phyloP scores from a whole-genome alignment of 1,284 basidiomycete genomes.

The Neonothopanus nambi region DNA sequence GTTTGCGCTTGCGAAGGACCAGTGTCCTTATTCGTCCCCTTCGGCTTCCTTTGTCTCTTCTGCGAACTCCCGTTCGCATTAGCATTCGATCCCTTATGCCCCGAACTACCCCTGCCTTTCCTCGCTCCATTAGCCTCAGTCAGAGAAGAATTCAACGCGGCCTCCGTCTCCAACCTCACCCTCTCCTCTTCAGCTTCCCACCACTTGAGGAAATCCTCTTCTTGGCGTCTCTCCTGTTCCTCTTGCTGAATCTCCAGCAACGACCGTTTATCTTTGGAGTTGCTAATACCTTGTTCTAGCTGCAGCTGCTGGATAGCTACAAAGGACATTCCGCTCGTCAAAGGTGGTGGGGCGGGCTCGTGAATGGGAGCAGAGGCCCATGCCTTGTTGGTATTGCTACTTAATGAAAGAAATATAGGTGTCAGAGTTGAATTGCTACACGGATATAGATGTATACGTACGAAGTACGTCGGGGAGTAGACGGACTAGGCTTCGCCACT shows the following conservation, averaged over 20 bases:
- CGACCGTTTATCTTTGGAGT: conserved; percentile 56
- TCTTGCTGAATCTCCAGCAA: conserved; percentile 86
- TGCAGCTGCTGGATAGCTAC: conserved; percentile 83
- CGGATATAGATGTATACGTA: conserved; percentile 36
- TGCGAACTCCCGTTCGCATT: no score
- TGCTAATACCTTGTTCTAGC: conserved; percentile 46
- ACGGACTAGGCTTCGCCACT: conserved; percentile 22
- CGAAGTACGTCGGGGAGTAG: conserved; percentile 26
- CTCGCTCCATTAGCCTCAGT: no score
- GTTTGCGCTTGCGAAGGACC: background rate
- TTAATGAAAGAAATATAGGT: conserved; percentile 16
- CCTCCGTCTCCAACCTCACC: conserved; percentile 46
- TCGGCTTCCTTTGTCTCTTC: background rate
- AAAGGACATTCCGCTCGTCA: conserved; percentile 56
- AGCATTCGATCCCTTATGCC: no score
- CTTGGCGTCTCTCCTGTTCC: conserved; percentile 64
- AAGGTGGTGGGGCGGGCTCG: conserved; percentile 35
- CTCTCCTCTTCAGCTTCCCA: conserved; percentile 83
- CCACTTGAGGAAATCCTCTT: conserved; percentile 83
- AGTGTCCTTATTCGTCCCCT: background rate
- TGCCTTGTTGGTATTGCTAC: conserved; percentile 45
- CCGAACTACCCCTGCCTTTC: no score
- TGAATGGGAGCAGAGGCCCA: conserved; percentile 59
- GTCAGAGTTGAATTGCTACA: conserved; percentile 2
- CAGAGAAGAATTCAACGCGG: background rate